Evolutionary conservation across 768 basidiomycete species (phyloP).

Genomic region (Astraeus odoratus): DNA sequence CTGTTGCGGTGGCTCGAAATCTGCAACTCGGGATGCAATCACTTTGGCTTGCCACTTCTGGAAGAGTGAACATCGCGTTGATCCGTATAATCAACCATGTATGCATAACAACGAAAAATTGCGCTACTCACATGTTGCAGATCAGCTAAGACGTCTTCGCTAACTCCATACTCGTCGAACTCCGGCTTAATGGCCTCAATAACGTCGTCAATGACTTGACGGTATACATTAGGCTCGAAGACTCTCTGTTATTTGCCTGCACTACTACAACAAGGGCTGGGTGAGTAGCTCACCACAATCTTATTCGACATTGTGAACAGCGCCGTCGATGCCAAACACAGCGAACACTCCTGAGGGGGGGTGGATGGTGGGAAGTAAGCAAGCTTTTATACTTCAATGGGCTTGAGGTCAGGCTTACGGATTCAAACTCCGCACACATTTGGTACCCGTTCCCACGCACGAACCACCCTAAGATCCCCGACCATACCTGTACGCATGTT

Average conservation of each 20-base stretch:
- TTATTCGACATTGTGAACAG: conserved; percentile 82
- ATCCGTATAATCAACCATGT: neutral
- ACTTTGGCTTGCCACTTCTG: conserved; percentile 98
- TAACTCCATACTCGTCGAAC: conserved; percentile 95
- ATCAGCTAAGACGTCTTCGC: conserved; percentile 83
- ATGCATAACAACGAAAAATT: conserved; percentile 11
- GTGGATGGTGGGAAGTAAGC: conserved; percentile 27
- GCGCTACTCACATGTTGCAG: conserved; percentile 72
- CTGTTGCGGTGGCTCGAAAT: conserved; percentile 64
- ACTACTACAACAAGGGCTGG: conserved; percentile 52
- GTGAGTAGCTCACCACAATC: conserved; percentile 92
- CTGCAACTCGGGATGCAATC: conserved; percentile 89
- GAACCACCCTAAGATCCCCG: conserved; percentile 21
- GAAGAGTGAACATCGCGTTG: conserved; percentile 4
- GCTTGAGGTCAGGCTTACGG: conserved; percentile 30
- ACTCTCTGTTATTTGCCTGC: conserved; percentile 43
- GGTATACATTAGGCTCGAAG: conserved; percentile 86
- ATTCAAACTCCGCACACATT: conserved; percentile 37
- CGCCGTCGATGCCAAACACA: conserved; percentile 22
- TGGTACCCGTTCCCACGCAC: conserved; percentile 38
- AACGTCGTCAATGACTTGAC: conserved; percentile 95
- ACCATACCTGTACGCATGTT: too few species aligned
- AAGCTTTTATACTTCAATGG: conserved; percentile 36
- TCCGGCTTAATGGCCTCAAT: conserved; percentile 81
- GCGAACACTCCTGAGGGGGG: conserved; percentile 26